Percentiles rank a stretch among this genome's conserved stretches.
phyloP scores from a whole-genome alignment of 1,139 yeast genomes.

The Kodamaea sp. region DNA sequence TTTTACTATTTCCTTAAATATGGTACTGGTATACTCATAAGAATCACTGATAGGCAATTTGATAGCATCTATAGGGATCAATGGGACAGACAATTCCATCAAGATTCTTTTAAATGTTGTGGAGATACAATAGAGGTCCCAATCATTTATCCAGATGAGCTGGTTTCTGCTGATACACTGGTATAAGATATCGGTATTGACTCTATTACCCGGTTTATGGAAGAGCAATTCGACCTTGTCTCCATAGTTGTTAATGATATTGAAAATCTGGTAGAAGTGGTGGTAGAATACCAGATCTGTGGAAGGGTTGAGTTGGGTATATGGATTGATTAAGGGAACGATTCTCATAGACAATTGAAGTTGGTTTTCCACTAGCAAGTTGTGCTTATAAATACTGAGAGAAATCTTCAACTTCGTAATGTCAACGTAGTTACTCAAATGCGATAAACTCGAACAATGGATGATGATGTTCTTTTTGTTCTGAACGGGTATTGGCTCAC shows the following conservation, averaged over 20 bases:
- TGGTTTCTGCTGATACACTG: slow-evolving; percentile 58
- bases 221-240: slow-evolving; percentile 49
- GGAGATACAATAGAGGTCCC: slow-evolving; percentile 63
- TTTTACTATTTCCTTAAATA: slow-evolving; percentile 33
- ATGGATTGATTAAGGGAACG: slow-evolving; percentile 26
- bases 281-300: slow-evolving; percentile 36
- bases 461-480: slow-evolving; percentile 32
- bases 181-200: slow-evolving; percentile 49
- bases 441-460: slow-evolving; percentile 59
- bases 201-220: slow-evolving; percentile 60
- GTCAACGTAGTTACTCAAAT: slow-evolving; percentile 66
- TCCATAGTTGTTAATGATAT: slow-evolving; percentile 47
- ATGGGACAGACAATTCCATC: slow-evolving; percentile 43
- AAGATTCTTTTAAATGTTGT: slow-evolving; percentile 53
- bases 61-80: slow-evolving; percentile 46
- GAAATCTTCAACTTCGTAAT: slow-evolving; percentile 77
- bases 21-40: slow-evolving; percentile 35
- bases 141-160: slow-evolving; percentile 57
- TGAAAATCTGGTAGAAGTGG: slow-evolving; percentile 52
- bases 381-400: slow-evolving; percentile 62
- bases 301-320: slow-evolving; percentile 20
- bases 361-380: slow-evolving; percentile 29
- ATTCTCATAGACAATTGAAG: slow-evolving; percentile 21
- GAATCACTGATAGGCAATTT: slow-evolving; percentile 51
- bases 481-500: slow-evolving; percentile 10